phyloP scores from a whole-genome alignment of 352 stramenopile genomes.

The Pythium apleroticum region DNA sequence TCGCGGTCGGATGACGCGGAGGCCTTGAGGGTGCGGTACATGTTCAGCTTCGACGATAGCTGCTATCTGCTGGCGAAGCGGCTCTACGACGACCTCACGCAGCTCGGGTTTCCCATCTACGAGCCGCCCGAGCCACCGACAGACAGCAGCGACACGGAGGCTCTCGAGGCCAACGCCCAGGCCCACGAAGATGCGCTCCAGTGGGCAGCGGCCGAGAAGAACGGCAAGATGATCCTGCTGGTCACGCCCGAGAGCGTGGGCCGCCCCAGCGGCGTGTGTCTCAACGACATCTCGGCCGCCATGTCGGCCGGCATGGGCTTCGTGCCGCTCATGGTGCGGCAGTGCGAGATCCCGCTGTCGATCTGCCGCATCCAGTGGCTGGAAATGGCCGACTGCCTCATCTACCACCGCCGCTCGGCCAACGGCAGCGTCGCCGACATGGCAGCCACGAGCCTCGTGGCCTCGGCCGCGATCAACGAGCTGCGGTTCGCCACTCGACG shows the following conservation, averaged over 20 bases:
- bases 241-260: conserved; percentile 74
- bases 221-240: conserved; percentile 69
- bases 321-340: conserved; percentile 68
- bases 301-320: conserved; percentile 70
- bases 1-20: background rate
- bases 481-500: conserved; percentile 51
- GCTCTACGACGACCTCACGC: conserved; percentile 54
- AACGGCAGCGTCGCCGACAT: background rate
- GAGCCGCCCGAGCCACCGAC: conserved; percentile 25
- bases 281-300: conserved; percentile 75
- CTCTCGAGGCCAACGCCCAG: conserved; percentile 11
- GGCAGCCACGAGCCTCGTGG: conserved; percentile 12
- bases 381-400: conserved; percentile 66
- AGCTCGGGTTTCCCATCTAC: conserved; percentile 45
- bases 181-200: conserved; percentile 53
- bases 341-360: conserved; percentile 74
- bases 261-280: conserved; percentile 52
- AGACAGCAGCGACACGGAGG: background rate
- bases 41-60: conserved; percentile 70
- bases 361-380: conserved; percentile 86
- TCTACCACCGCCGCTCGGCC: conserved; percentile 34
- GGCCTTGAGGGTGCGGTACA: conserved; percentile 37
- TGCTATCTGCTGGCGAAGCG: conserved; percentile 52
- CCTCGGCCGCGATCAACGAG: conserved; percentile 38
- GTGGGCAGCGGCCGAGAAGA: conserved; percentile 56